Evolutionary conservation across 2,329 filamentous ascomycete genomes (phyloP).

Genomic region (Xylariaceae sp.): DNA sequence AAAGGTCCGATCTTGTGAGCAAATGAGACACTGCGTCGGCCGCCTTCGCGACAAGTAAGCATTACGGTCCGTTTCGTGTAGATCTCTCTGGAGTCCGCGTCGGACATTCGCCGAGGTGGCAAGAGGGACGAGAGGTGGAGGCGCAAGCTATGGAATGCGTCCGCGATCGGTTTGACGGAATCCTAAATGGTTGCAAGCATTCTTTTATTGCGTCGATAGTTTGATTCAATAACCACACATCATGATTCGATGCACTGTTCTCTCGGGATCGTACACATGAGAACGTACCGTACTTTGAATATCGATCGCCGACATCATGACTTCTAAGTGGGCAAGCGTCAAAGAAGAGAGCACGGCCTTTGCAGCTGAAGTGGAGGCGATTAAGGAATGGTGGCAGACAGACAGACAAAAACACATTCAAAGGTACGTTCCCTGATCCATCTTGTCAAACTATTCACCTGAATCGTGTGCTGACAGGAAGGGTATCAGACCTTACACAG

Average conservation of each 20-base stretch:
- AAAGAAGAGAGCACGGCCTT: constrained; percentile 8
- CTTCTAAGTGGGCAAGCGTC: constrained; percentile 5
- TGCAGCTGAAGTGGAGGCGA: constrained; percentile 5
- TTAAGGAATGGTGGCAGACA: constrained; percentile 10
- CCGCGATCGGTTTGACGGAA: neutral
- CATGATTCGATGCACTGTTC: no score
- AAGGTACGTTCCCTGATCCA: constrained; percentile 1
- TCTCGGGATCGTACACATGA: no score
- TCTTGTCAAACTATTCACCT: no score
- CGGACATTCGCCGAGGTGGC: neutral
- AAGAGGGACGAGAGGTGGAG: neutral
- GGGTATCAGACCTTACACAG: constrained; percentile 3
- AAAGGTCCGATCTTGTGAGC: no score
- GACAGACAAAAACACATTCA: constrained; percentile 11
- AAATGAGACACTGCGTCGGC: no score
- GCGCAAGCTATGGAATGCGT: neutral
- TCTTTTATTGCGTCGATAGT: no score
- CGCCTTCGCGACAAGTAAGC: no score
- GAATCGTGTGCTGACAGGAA: no score
- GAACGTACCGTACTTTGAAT: no score
- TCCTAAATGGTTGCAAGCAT: no score
- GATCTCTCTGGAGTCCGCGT: neutral
- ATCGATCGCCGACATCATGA: constrained; percentile 1
- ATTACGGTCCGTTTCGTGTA: no score
- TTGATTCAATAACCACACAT: no score